phyloP scores from a whole-genome alignment of 2,329 filamentous ascomycete genomes.

The Penicillium sp. region DNA sequence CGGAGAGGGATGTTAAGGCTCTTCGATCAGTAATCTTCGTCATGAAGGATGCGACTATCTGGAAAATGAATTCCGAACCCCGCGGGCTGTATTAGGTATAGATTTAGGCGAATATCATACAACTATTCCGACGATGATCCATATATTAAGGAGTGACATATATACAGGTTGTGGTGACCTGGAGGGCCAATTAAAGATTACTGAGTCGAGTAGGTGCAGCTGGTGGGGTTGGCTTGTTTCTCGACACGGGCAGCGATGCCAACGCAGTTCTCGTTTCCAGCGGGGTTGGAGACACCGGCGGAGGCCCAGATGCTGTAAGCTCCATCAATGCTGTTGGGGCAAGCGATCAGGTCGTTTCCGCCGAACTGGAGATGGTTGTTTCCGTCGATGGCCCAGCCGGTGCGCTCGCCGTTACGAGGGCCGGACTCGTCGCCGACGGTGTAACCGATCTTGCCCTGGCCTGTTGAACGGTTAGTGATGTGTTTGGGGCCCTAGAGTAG shows the following conservation, averaged over 20 bases:
- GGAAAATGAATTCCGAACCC: not conserved
- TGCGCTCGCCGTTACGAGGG: constrained; percentile 52
- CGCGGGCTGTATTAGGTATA: not conserved
- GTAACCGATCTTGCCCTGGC: constrained; percentile 61
- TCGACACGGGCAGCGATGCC: constrained; percentile 36
- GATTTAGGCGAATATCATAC: not conserved
- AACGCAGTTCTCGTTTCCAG: constrained; percentile 40
- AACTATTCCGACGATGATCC: not conserved
- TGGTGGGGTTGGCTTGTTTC: constrained; percentile 28
- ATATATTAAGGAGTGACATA: not conserved
- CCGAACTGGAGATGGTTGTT: constrained; percentile 54
- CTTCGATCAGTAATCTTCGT: not conserved
- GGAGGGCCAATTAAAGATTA: too few relatives aligned
- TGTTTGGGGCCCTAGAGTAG: not conserved
- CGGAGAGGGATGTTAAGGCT: not conserved
- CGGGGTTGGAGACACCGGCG: constrained; percentile 35
- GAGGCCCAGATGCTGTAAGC: constrained; percentile 46
- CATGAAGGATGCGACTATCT: not conserved
- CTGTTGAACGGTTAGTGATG: constrained; percentile 35
- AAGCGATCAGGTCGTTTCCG: constrained; percentile 56
- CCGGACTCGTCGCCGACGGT: constrained; percentile 50
- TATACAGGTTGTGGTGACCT: not conserved
- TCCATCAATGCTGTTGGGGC: constrained; percentile 53
- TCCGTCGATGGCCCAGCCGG: constrained; percentile 54
- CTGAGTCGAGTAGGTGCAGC: constrained; percentile 32